These are phyloP conservation scores for Spergularia bocconei DNA, from an alignment of 148 eudicot species.

Conservation along the genomic window DNA sequence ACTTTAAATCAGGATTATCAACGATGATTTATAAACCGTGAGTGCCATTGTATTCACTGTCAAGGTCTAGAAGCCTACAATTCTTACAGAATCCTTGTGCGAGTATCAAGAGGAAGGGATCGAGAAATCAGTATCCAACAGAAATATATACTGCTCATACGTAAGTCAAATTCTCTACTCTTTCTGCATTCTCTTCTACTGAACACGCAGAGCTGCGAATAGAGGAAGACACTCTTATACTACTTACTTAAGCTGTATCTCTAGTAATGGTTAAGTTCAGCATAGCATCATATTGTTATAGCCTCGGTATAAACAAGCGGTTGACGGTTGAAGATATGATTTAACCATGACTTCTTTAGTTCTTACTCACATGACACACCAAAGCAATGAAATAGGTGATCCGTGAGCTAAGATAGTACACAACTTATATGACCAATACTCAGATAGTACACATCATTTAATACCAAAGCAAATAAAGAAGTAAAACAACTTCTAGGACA, in stretches of 20 bases:
- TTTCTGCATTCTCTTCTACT: too few relatives aligned
- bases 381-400: background rate
- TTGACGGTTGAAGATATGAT: background rate
- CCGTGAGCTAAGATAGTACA: too few relatives aligned
- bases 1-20: too few relatives aligned
- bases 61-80: too few relatives aligned
- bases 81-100: too few relatives aligned
- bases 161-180: too few relatives aligned
- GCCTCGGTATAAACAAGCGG: background rate
- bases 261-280: background rate
- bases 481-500: background rate
- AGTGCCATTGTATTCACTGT: too few relatives aligned
- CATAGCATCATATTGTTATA: background rate
- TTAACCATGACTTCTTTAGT: background rate
- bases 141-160: too few relatives aligned
- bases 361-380: background rate
- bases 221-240: background rate
- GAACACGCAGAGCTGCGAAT: too few relatives aligned
- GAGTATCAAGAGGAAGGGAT: too few relatives aligned
- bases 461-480: background rate
- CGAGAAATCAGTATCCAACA: too few relatives aligned
- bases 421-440: background rate
- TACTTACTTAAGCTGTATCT: background rate
- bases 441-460: background rate
- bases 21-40: too few relatives aligned